Evolutionary conservation across 1,139 yeast genomes (phyloP).

Genomic region (Yarrowia galli): DNA sequence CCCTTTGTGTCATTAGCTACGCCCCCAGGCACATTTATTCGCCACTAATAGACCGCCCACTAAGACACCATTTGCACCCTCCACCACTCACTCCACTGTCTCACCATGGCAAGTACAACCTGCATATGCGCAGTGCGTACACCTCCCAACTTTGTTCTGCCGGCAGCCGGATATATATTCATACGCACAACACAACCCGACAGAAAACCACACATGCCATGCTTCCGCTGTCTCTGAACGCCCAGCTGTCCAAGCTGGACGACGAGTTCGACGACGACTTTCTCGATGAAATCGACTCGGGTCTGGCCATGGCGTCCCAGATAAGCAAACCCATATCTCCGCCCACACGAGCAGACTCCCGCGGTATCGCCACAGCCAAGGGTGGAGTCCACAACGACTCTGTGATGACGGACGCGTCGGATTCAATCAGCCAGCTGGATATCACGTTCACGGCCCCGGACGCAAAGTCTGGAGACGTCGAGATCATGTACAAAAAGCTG

Average conservation of each 20-base stretch:
- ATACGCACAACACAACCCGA: neutral
- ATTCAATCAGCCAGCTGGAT: neutral
- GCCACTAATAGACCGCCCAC: too few relatives aligned
- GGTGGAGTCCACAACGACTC: neutral
- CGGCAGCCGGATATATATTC: neutral
- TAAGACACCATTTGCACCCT: too few relatives aligned
- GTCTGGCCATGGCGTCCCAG: conserved; percentile 5
- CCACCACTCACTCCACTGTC: too few relatives aligned
- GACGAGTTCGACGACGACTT: conserved; percentile 30
- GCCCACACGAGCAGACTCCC: neutral
- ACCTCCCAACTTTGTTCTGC: conserved; percentile 19
- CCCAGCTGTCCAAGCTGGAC: conserved; percentile 37
- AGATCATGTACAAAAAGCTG: conserved; percentile 6
- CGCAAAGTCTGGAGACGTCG: neutral
- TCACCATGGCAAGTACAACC: neutral
- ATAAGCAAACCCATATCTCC: conserved; percentile 1
- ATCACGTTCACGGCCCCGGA: neutral
- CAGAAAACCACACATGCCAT: conserved; percentile 15
- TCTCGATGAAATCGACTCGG: conserved; percentile 22
- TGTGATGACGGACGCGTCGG: neutral
- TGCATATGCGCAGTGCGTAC: conserved; percentile 7
- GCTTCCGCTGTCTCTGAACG: conserved; percentile 29
- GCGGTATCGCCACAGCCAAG: neutral
- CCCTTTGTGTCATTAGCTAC: too few relatives aligned
- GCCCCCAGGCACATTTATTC: too few relatives aligned